A percentile compares a stretch with the other conserved stretches of the same genome.
Conservation (phyloP, 768 basidiomycete species). For the Russula emetica region DNA sequence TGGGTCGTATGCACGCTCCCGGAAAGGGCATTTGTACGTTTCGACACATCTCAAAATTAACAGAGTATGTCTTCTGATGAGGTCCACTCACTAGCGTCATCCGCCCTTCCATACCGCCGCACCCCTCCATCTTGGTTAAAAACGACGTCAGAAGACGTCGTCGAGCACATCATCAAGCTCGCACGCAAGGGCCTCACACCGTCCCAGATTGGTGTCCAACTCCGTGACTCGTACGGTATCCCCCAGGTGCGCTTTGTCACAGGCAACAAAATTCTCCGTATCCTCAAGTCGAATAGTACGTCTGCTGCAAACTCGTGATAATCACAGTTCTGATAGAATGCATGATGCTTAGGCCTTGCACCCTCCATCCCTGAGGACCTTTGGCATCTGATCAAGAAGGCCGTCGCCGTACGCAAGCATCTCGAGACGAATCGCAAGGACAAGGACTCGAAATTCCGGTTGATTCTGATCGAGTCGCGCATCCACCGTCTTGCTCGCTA, state of each 20-base stretch:
- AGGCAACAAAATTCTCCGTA: conserved; percentile 98
- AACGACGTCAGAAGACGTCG: conserved; percentile 90
- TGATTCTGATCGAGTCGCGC: conserved; percentile 98
- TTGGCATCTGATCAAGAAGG: conserved; percentile 99
- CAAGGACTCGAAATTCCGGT: conserved; percentile 95
- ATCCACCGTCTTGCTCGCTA: conserved; percentile 98
- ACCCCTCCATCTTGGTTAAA: conserved; percentile 96
- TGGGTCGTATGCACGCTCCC: conserved; percentile 99
- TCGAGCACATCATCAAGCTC: conserved; percentile 95
- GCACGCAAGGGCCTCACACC: conserved; percentile 97
- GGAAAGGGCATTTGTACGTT: conserved; percentile 97
- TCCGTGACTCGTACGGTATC: conserved; percentile 97
- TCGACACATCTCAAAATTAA: not conserved
- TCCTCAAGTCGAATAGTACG: conserved; percentile 91
- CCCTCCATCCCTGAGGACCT: conserved; percentile 99
- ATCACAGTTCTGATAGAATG: conserved; percentile 2
- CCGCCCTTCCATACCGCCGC: conserved; percentile 96
- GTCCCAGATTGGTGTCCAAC: conserved; percentile 96
- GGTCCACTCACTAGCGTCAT: conserved; percentile 55
- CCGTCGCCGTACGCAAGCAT: conserved; percentile 98
- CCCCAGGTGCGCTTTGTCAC: conserved; percentile 98
- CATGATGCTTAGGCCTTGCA: conserved; percentile 71
- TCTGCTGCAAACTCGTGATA: conserved; percentile 17
- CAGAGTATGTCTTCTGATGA: conserved; percentile 10
- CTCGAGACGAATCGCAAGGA: conserved; percentile 97